Base-by-base conservation (phyloP, 805 yeast species). In the Metschnikowia peoriensis region DNA sequence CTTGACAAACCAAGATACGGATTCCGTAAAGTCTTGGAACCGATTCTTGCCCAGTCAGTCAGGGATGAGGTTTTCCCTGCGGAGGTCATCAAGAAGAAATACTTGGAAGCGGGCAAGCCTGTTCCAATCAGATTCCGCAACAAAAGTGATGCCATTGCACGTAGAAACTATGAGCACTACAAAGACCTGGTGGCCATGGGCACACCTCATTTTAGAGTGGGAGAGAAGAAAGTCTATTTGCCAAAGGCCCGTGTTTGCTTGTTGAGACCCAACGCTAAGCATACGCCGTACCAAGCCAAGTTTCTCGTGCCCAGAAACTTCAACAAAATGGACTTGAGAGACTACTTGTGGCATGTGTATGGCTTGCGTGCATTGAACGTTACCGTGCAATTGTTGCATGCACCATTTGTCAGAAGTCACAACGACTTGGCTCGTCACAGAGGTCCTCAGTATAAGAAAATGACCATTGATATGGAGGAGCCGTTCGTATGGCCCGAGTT, bases 251-350 rank as follows among this genome's bases (percentile, higher is more conserved):
- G 93, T 56, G 77, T 93, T 38, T 82, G 88, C 47, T 75, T 93
- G 34, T 72, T 94, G 56, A 81, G 96, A 66, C 97, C 97, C 41
- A 88, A 88, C 64, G 97, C 98, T n/a, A 89, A 89, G 65, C 96
- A 89, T 71, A 88, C 97, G 0, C 99, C 99, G 45, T 92, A 88
- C 72, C 97, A 91, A 71, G 98, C 98, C 46, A 91, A 90, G 68
- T 94, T 94, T 71, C 83, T 89, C 58, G 99, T 96, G 16, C 99
- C 99, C 14, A 83, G 88, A 65, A 83, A 89, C 50, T 92, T 94
- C 79, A 94, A 94, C 76, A 93, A 92, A 69, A 77, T 94, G 73
- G 98, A 93, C 69, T 78, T 94, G 56, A 83, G 99, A 69, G 99
- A 94, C 72, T 94, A 94, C 66, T 77, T 94, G 57, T 94, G 85